Evolutionary conservation across 1,139 yeast genomes (phyloP).

Genomic region (Candida frijolesensis): DNA sequence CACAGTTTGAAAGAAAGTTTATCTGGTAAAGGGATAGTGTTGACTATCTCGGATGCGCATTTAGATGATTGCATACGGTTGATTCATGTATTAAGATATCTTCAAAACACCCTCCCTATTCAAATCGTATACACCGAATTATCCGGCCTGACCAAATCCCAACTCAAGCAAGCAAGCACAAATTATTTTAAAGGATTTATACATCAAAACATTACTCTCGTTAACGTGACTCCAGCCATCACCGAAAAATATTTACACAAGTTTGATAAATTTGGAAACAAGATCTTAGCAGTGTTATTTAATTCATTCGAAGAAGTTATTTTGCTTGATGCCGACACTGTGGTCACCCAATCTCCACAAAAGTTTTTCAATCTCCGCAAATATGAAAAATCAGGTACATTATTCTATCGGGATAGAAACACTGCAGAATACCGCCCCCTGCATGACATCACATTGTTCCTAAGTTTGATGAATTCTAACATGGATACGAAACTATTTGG

Average conservation of each 20-base stretch:
- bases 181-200: slow-evolving; percentile 24
- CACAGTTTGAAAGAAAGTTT: slow-evolving; percentile 21
- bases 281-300: slow-evolving; percentile 50
- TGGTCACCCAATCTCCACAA: slow-evolving; percentile 36
- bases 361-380: slow-evolving; percentile 37
- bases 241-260: slow-evolving; percentile 24
- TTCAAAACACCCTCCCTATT: slow-evolving; percentile 34
- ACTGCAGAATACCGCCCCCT: slow-evolving; percentile 36
- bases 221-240: slow-evolving; percentile 40
- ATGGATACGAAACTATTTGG: slow-evolving; percentile 37
- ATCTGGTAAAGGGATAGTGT: slow-evolving; percentile 38
- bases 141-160: slow-evolving; percentile 23
- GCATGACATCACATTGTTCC: slow-evolving; percentile 34
- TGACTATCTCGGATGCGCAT: slow-evolving; percentile 34
- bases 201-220: slow-evolving; percentile 42
- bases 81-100: slow-evolving; percentile 28
- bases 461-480: slow-evolving; percentile 40
- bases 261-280: slow-evolving; percentile 47
- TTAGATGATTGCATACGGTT: slow-evolving; percentile 27
- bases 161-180: slow-evolving; percentile 26
- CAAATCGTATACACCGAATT: slow-evolving; percentile 32
- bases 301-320: slow-evolving; percentile 52
- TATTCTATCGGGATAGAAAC: slow-evolving; percentile 51
- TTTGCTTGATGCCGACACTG: slow-evolving; percentile 53
- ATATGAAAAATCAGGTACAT: slow-evolving; percentile 41